Percentiles rank a stretch among this genome's conserved stretches.
Evolutionary conservation across 2,329 filamentous ascomycete genomes (phyloP).

Genomic region (Arthrobotrys iridis): DNA sequence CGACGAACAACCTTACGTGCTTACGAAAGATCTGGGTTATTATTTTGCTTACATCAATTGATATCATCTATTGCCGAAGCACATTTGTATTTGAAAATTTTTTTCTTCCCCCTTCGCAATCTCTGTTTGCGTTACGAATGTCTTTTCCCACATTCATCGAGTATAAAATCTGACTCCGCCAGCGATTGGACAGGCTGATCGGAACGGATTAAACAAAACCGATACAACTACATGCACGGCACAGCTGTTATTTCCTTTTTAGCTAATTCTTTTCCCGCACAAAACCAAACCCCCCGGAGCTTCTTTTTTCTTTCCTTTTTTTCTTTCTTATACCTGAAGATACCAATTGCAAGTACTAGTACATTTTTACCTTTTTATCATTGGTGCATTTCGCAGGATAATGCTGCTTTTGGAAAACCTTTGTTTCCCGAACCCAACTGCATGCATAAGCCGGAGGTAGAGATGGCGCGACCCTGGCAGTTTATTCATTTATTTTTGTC

Average conservation of each 20-base stretch:
- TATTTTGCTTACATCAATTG: slow-evolving; percentile 21
- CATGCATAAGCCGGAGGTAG: slow-evolving; percentile 10
- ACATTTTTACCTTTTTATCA: slow-evolving; percentile 19
- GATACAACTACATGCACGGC: slow-evolving; percentile 33
- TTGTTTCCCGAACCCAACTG: slow-evolving; percentile 10
- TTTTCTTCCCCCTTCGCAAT: slow-evolving; percentile 22
- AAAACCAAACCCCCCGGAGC: slow-evolving; percentile 5
- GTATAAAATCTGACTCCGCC: slow-evolving; percentile 15
- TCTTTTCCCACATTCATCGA: slow-evolving; percentile 8
- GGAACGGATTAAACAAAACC: slow-evolving; percentile 51
- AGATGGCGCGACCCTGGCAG: neutral
- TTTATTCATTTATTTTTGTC: neutral
- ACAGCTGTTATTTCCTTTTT: slow-evolving; percentile 27
- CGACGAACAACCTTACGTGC: slow-evolving; percentile 27
- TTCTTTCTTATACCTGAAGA: slow-evolving; percentile 27
- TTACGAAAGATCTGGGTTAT: slow-evolving; percentile 43
- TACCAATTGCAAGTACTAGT: slow-evolving; percentile 17
- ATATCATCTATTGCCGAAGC: slow-evolving; percentile 31
- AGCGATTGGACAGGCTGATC: slow-evolving; percentile 48
- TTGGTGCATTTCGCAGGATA: slow-evolving; percentile 25
- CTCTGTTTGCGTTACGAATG: slow-evolving; percentile 17
- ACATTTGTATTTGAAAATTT: slow-evolving; percentile 42
- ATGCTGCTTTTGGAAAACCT: slow-evolving; percentile 16
- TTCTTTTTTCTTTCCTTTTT: neutral
- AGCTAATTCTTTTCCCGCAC: slow-evolving; percentile 28